Base-by-base conservation (phyloP, 495 filamentous ascomycete species). In the Aspergillus funiculosus region DNA sequence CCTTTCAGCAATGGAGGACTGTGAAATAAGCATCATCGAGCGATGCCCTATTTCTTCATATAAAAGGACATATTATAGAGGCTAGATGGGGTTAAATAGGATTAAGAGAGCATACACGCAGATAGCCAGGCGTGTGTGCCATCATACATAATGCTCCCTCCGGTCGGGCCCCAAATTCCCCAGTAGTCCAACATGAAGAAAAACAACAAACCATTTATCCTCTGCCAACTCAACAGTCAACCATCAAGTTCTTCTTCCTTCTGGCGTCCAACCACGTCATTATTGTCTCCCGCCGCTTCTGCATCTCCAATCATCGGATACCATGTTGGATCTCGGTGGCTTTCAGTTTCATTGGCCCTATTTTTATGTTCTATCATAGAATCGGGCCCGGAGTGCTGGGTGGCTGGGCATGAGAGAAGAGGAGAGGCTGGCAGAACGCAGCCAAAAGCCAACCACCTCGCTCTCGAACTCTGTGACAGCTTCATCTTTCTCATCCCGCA, bases 321-420 rank as follows among this genome's bases (percentile, higher is more conserved):
- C 38, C 48, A 52, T 47, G 41, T 58, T 27, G 43, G 17, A 11
- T 29, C 25, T 39, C 38, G 8, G 19, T 43, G 24, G n/a, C 15
- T 39, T 29, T 24, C 28, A 31, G 13, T 19, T 32, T 31, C 17
- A 36, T 45, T 39, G 27, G 39, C 51, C 32, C 29, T 21, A 32
- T 37, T 43, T 39, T 26, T 41, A 27, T 22, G 39, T n/a, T n/a
- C n/a, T n/a, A n/a, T n/a, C n/a, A n/a, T n/a, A n/a, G n/a, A n/a
- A n/a, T 50, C 46, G 44, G 36, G 45, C 48, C 39, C 39, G 38
- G n/a, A n/a, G 15, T 39, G 31, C 6, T 39, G 28, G 53, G 56
- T 59, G 56, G 56, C 56, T 59, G 56, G 56, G 46, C 37, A n/a
- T 32, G 28, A 8, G 28, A 43, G 40, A n/a, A 24, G 28, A 8